Conservation (phyloP, 345 rosid genomes). For the Camelina laxa region DNA sequence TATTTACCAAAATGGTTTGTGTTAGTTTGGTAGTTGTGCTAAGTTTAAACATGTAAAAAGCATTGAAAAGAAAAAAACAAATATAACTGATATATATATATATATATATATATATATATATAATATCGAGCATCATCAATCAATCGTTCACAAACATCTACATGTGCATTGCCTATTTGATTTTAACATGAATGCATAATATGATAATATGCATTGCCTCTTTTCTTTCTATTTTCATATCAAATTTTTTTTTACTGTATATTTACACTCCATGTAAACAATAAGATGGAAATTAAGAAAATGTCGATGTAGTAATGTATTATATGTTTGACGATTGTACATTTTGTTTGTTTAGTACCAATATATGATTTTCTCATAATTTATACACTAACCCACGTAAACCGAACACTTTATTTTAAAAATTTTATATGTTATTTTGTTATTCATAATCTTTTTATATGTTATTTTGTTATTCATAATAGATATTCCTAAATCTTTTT, state of each 20-base stretch:
- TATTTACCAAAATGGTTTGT: not conserved
- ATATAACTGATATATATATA: not conserved
- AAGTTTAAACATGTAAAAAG: not conserved
- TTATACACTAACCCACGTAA: too few relatives aligned
- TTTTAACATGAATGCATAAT: not conserved
- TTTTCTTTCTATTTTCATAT: too few relatives aligned
- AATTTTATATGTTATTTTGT: too few relatives aligned
- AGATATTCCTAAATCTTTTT: too few relatives aligned
- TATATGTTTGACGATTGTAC: not conserved
- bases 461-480: too few relatives aligned
- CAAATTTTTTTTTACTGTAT: too few relatives aligned
- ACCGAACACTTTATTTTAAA: too few relatives aligned
- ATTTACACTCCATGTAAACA: not conserved
- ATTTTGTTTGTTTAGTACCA: too few relatives aligned
- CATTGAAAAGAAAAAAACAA: not conserved
- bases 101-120: not conserved
- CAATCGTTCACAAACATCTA: conserved; percentile 3
- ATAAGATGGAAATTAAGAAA: not conserved
- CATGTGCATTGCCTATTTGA: conserved; percentile 17
- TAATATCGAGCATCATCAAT: not conserved
- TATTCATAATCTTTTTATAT: too few relatives aligned
- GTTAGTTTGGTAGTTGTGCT: not conserved
- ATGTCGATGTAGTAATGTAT: not conserved
- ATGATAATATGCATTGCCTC: too few relatives aligned
- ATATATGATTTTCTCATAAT: too few relatives aligned